Evolutionary conservation across 306 rosid species (phyloP).

Genomic region (Luffa aegyptiaca): DNA sequence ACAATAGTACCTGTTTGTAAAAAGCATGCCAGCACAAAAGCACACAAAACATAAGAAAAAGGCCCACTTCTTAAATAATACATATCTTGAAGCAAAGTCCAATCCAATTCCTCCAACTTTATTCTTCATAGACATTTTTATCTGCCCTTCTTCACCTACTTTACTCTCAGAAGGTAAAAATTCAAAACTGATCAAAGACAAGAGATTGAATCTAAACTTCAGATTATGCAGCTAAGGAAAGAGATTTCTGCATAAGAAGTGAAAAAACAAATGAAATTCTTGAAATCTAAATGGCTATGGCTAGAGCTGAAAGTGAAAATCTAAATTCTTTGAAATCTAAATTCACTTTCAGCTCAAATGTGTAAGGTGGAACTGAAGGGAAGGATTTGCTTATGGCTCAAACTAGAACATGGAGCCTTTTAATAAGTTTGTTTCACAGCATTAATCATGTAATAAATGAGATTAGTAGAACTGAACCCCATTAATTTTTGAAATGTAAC

Average conservation of each 20-base stretch:
- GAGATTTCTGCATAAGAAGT: neutral
- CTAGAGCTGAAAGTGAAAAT: constrained; percentile 7
- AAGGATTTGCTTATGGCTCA: neutral
- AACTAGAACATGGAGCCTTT: neutral
- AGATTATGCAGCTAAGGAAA: neutral
- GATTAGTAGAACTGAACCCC: neutral
- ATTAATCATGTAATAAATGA: neutral
- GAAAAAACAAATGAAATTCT: neutral
- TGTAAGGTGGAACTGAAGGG: neutral
- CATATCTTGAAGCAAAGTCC: constrained; percentile 31
- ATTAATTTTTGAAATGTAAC: neutral
- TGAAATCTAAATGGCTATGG: neutral
- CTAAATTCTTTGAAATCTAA: neutral
- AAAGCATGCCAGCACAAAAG: constrained; percentile 81
- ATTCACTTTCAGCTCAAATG: constrained; percentile 13
- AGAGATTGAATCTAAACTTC: neutral
- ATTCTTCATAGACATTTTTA: constrained; percentile 50
- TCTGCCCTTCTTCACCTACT: neutral
- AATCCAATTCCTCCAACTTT: constrained; percentile 35
- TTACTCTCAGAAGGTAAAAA: constrained; percentile 3
- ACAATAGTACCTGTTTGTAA: constrained; percentile 51
- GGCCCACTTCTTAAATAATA: constrained; percentile 49
- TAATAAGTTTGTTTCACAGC: neutral
- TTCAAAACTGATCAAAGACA: neutral
- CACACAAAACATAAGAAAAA: constrained; percentile 63